These are phyloP conservation scores for Saccharomycopsis hybrid DNA, from an alignment of 1,139 yeast genomes.

Conservation along the genomic window DNA sequence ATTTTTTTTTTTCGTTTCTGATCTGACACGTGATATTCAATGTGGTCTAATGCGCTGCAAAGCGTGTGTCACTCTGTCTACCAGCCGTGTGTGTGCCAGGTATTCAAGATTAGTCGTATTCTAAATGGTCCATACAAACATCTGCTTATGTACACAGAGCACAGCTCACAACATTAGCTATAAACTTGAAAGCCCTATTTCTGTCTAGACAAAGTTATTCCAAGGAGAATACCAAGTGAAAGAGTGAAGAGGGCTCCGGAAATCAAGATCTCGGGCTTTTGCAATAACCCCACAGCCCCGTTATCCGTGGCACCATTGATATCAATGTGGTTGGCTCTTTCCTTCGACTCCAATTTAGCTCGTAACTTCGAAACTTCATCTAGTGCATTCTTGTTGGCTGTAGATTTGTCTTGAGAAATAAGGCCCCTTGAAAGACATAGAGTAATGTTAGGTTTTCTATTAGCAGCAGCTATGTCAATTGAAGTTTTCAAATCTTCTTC, in stretches of 20 bases:
- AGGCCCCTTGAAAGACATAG: not conserved
- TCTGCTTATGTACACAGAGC: too few relatives aligned
- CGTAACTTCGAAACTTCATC: not conserved
- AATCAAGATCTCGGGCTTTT: slow-evolving; percentile 17
- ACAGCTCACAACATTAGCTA: too few relatives aligned
- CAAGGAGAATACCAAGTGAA: slow-evolving; percentile 18
- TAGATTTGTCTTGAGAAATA: not conserved
- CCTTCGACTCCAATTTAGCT: not conserved
- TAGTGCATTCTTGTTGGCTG: not conserved
- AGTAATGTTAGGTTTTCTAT: slow-evolving; percentile 1
- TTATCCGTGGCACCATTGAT: not conserved
- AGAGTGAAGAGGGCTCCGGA: slow-evolving; percentile 19
- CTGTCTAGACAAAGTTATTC: slow-evolving; percentile 12
- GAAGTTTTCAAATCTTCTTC: slow-evolving; percentile 31
- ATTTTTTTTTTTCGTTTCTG: too few relatives aligned
- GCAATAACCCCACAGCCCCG: not conserved
- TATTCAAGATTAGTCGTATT: too few relatives aligned
- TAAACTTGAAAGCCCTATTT: not conserved
- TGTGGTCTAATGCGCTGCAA: too few relatives aligned
- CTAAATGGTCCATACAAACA: too few relatives aligned
- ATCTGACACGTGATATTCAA: too few relatives aligned
- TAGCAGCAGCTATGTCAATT: slow-evolving; percentile 22
- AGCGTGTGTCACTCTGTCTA: too few relatives aligned
- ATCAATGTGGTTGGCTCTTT: not conserved
- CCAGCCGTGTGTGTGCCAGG: too few relatives aligned